phyloP scores from a whole-genome alignment of 169 alveolate genomes.

The Plasmodium malariae region DNA sequence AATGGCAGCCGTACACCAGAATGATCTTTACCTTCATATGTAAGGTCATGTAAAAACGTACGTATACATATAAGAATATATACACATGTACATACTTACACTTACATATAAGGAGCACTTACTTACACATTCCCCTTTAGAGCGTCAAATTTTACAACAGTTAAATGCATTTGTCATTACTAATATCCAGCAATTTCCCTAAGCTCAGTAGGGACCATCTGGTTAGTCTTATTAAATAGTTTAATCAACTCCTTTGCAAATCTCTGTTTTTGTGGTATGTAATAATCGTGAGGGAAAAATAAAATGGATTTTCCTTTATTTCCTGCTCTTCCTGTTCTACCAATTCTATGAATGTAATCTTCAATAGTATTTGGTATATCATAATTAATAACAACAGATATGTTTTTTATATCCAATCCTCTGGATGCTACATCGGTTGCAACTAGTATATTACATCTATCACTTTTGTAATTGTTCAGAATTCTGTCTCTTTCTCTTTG shows the following conservation, averaged over 20 bases:
- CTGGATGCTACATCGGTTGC: slow-evolving; percentile 97
- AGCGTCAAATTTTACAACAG: no score
- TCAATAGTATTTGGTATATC: slow-evolving; percentile 93
- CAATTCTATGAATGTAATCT: slow-evolving; percentile 95
- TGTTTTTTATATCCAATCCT: slow-evolving; percentile 95
- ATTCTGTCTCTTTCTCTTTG: slow-evolving; percentile 88
- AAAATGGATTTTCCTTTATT: slow-evolving; percentile 88
- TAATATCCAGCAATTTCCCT: slow-evolving; percentile 65
- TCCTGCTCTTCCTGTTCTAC: slow-evolving; percentile 96
- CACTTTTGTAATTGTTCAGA: slow-evolving; percentile 90
- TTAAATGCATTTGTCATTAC: no score
- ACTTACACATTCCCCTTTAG: no score
- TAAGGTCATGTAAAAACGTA: no score
- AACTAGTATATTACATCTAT: slow-evolving; percentile 91
- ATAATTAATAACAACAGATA: slow-evolving; percentile 93
- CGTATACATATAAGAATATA: neutral
- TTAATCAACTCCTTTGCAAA: slow-evolving; percentile 82
- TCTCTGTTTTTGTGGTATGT: slow-evolving; percentile 79
- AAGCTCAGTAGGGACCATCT: slow-evolving; percentile 80
- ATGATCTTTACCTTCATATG: no score
- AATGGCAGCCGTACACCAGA: no score
- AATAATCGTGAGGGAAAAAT: slow-evolving; percentile 80
- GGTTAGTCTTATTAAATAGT: slow-evolving; percentile 78
- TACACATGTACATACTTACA: neutral
- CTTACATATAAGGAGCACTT: neutral